Evolutionary conservation across 148 eudicot genomes (phyloP).

Genomic region (Rhododendron ovatum): DNA sequence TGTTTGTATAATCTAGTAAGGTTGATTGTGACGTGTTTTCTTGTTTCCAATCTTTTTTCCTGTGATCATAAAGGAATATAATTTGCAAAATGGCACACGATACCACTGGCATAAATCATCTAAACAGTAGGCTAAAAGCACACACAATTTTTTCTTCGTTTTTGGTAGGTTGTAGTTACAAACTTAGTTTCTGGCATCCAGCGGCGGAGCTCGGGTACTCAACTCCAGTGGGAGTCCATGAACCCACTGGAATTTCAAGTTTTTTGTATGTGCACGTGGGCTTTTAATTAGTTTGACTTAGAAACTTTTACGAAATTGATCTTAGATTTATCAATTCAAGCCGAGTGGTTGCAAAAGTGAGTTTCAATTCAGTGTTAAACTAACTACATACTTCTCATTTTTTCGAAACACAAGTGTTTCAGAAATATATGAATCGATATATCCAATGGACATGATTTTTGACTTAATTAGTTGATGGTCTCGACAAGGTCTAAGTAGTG

Average conservation of each 20-base stretch:
- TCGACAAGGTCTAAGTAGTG: too few relatives aligned
- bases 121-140: not conserved
- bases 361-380: too few relatives aligned
- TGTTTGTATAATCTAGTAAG: not conserved
- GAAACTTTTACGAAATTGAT: too few relatives aligned
- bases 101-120: not conserved
- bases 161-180: not conserved
- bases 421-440: too few relatives aligned
- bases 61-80: not conserved
- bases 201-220: not conserved
- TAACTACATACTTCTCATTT: too few relatives aligned
- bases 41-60: not conserved
- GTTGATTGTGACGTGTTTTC: not conserved
- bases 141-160: not conserved
- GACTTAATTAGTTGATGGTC: too few relatives aligned
- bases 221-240: not conserved
- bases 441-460: too few relatives aligned
- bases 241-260: not conserved
- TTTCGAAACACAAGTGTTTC: too few relatives aligned
- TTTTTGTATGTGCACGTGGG: too few relatives aligned
- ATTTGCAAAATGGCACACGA: not conserved
- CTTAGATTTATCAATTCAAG: too few relatives aligned
- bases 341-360: too few relatives aligned
- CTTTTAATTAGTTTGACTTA: too few relatives aligned
- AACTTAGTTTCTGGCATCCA: not conserved